Conservation (phyloP, 768 basidiomycete species). For the Phaffia australis region DNA sequence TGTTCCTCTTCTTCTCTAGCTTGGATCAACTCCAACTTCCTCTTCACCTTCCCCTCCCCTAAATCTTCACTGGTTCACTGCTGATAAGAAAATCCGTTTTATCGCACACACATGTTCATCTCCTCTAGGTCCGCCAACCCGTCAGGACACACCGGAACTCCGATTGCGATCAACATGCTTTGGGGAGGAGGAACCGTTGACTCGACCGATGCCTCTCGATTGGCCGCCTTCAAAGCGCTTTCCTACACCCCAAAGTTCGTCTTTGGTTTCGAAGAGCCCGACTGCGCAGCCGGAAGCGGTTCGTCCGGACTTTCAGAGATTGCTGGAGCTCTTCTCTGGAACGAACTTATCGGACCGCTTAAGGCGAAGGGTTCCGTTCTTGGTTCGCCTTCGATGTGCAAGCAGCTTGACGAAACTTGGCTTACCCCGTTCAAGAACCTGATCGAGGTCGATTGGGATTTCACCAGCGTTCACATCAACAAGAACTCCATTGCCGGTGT, state of each 20-base stretch:
- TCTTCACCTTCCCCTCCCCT: not conserved
- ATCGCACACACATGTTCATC: not conserved
- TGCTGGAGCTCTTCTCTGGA: conserved; percentile 33
- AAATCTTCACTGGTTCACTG: not conserved
- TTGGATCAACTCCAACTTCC: not conserved
- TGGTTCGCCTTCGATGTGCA: conserved; percentile 37
- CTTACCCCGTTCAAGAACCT: conserved; percentile 34
- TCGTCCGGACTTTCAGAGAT: conserved; percentile 10
- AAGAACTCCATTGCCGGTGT: conserved; percentile 34
- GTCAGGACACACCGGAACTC: conserved; percentile 2
- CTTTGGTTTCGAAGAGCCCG: conserved; percentile 38
- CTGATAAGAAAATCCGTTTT: too few species aligned
- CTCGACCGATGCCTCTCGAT: conserved; percentile 32
- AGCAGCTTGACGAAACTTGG: conserved; percentile 37
- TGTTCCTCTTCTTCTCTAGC: not conserved
- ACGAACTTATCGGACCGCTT: conserved; percentile 32
- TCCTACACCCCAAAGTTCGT: conserved; percentile 34
- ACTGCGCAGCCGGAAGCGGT: conserved; percentile 31
- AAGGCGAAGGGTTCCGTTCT: conserved; percentile 33
- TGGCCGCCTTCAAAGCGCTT: conserved; percentile 33
- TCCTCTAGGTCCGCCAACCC: conserved; percentile 6
- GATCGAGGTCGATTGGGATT: conserved; percentile 26
- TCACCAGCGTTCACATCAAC: conserved; percentile 29
- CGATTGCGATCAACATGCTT: conserved; percentile 20
- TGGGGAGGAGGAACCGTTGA: conserved; percentile 29